These are phyloP conservation scores for Podospora anserina DNA, from an alignment of 495 filamentous ascomycete genomes.

Conservation along the genomic window DNA sequence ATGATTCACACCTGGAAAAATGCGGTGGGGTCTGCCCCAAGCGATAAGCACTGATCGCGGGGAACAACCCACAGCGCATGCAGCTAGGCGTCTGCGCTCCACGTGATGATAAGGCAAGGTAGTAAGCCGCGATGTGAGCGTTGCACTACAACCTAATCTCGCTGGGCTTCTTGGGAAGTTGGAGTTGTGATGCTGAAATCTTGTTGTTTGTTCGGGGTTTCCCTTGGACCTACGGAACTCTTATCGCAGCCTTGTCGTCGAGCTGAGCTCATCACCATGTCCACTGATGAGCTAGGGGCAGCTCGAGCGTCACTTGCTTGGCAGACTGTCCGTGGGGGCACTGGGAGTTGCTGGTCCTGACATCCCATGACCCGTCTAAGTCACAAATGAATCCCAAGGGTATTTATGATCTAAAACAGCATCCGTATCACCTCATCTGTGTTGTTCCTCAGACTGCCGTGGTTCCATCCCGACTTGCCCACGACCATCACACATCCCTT, in stretches of 20 bases:
- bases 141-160: slow-evolving; percentile 8
- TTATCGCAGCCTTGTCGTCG: not conserved
- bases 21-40: not conserved
- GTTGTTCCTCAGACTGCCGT: slow-evolving; percentile 68
- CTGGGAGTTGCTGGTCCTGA: too few species aligned
- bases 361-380: too few species aligned
- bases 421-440: slow-evolving; percentile 58
- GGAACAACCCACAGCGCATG: not conserved
- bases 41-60: not conserved
- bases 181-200: too few species aligned
- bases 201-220: not conserved
- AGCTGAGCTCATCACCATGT: slow-evolving; percentile 2
- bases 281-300: too few species aligned
- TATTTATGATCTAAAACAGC: slow-evolving; percentile 16
- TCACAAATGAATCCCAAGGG: not conserved
- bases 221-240: not conserved
- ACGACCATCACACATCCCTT: slow-evolving; percentile 67
- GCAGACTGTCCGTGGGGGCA: too few species aligned
- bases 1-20: slow-evolving; percentile 12
- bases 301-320: too few species aligned
- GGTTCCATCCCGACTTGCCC: slow-evolving; percentile 68
- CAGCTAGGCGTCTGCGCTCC: not conserved
- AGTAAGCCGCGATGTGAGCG: not conserved
- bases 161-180: not conserved
- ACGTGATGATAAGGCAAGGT: slow-evolving; percentile 5